Evolutionary conservation across 441 rosid species (phyloP), one percentile per base, ranked within the genome.

Genomic region (Bocquillonia castaneifolia): DNA sequence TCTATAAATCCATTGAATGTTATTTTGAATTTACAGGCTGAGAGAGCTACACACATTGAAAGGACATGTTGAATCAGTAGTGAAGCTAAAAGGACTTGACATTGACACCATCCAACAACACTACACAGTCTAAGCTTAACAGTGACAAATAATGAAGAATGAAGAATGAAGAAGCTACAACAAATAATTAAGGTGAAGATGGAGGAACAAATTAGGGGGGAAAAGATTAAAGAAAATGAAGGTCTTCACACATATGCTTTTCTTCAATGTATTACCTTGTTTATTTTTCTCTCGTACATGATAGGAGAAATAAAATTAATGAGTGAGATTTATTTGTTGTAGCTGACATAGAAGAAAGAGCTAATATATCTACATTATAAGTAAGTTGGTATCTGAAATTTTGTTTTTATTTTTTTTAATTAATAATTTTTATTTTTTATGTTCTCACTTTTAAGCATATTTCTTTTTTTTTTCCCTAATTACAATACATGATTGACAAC

Each of bases 31-130:
- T 56, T 74, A 70, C 77, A 90, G 93, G 81, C 76, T 90, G 57
- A 81, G 94, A 72, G 94, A 88, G 76, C 87, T 90, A 36, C 89
- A 88, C 79, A 90, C 92, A 26, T 83, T 88, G 12, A 85, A 90
- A 77, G 92, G 94, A 28, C 96, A 90, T 59, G 92, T 90, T 55
- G 96, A 88, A 61, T 88, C 93, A 3, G 89, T 90, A 50, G 91
- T 88, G 63, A 82, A 88, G 83, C 80, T 81, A 42, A 90, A 90
- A 80, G 96, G 96, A 0, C 76, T 88, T 42, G 94, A 88, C 76
- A 88, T 88, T 60, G 92, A 90, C 10, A 86, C 84, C 72, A 89
- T 88, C 63, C 90, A 86, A 59, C 93, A 90, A 23, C 90, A 88
- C 80, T 88, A 88, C 81, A 85, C 91, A 0, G 86, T 86, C 47